Conservation (phyloP, 352 stramenopile species). For the Globisporangium viniferum region DNA sequence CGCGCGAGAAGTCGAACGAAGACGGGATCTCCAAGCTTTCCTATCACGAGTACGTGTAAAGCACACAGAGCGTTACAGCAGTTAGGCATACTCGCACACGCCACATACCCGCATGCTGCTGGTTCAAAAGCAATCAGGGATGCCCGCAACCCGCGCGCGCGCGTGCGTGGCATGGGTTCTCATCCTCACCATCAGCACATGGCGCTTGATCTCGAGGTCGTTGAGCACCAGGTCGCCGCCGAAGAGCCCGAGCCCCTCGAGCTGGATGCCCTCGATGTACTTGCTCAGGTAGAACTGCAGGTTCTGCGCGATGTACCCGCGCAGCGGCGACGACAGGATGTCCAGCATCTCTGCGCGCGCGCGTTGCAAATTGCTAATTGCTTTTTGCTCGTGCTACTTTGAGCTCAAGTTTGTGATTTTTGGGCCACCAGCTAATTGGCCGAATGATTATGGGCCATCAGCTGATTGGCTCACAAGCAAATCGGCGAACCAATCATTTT, state of each 20-base stretch:
- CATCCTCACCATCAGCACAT: constrained; percentile 53
- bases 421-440: no score
- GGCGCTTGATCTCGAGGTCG: constrained; percentile 86
- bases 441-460: no score
- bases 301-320: constrained; percentile 83
- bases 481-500: no score
- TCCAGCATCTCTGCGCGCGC: constrained; percentile 54
- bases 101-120: not conserved
- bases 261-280: constrained; percentile 88
- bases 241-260: constrained; percentile 83
- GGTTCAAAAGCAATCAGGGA: not conserved
- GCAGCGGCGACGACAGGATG: constrained; percentile 80
- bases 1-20: constrained; percentile 84
- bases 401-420: no score
- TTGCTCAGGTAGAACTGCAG: constrained; percentile 88
- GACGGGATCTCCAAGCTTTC: constrained; percentile 84
- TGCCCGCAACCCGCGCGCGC: not conserved
- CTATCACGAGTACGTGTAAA: constrained; percentile 17
- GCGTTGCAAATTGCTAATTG: not conserved
- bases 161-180: not conserved
- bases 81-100: not conserved
- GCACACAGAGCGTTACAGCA: not conserved
- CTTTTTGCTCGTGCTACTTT: no score
- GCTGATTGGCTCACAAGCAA: no score
- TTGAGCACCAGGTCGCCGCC: constrained; percentile 85